Evolutionary conservation across 2,329 filamentous ascomycete species (phyloP).

Genomic region (Fusarium brachygibbosum): DNA sequence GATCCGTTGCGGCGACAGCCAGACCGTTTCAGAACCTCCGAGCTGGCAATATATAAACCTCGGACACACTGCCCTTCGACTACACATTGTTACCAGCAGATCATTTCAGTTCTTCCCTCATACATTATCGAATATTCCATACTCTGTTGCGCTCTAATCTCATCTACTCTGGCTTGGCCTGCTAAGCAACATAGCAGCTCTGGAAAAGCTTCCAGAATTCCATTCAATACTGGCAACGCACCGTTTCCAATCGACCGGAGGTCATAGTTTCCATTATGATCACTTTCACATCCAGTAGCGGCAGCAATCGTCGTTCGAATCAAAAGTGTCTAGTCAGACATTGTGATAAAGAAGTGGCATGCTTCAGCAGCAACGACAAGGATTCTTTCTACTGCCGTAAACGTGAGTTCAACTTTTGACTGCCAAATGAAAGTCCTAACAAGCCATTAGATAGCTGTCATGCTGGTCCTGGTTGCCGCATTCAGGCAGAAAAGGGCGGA

Average conservation of each 20-base stretch:
- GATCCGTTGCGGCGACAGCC: background rate
- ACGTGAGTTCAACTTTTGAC: background rate
- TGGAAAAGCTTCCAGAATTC: background rate
- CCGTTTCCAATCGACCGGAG: background rate
- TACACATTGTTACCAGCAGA: background rate
- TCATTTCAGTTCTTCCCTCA: background rate
- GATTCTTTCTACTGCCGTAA: background rate
- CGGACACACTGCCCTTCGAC: background rate
- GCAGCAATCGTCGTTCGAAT: background rate
- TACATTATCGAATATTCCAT: too few relatives aligned
- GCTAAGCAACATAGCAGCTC: background rate
- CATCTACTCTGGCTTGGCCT: too few relatives aligned
- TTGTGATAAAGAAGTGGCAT: background rate
- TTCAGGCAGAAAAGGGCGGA: fast-evolving
- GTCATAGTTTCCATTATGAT: background rate
- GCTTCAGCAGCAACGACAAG: background rate
- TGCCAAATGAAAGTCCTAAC: background rate
- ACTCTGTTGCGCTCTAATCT: too few relatives aligned
- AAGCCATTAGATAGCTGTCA: background rate
- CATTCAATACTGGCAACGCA: background rate
- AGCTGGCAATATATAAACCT: slow-evolving; percentile 4
- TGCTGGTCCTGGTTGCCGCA: background rate
- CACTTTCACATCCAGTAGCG: background rate
- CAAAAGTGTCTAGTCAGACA: background rate
- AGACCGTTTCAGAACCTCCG: background rate